A percentile compares a stretch with the other conserved stretches of the same genome.
phyloP scores from a whole-genome alignment of 805 yeast genomes.

The Clavispora carvajalis region DNA sequence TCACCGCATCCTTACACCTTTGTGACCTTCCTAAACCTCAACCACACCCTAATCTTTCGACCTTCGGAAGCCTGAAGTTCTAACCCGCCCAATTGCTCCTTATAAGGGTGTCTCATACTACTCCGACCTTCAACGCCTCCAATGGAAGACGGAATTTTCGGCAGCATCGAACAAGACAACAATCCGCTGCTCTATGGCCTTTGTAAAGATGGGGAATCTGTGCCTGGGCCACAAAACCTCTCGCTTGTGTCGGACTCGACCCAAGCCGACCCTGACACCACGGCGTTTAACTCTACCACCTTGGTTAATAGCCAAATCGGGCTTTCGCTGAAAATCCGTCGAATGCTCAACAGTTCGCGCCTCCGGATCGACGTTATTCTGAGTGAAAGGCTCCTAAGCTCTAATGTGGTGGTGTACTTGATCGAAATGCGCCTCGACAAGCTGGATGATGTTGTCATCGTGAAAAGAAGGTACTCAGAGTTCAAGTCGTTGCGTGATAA shows the following conservation, averaged over 20 bases:
- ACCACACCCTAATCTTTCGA: no score
- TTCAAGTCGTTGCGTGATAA: slow-evolving; percentile 39
- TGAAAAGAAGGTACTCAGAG: slow-evolving; percentile 39
- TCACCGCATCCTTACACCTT: no score
- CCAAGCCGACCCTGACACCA: slow-evolving; percentile 1
- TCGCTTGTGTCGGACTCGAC: background rate
- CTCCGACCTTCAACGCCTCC: background rate
- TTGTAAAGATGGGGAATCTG: slow-evolving; percentile 23
- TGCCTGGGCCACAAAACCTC: background rate
- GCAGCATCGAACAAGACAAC: slow-evolving; percentile 41
- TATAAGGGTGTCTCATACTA: background rate
- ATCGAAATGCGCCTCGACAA: slow-evolving; percentile 20
- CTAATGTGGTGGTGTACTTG: slow-evolving; percentile 35
- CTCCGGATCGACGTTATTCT: slow-evolving; percentile 27
- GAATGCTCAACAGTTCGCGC: slow-evolving; percentile 22
- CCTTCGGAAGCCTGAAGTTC: no score
- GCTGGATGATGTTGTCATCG: slow-evolving; percentile 23
- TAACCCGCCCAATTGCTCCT: no score
- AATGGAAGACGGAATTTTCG: slow-evolving; percentile 20
- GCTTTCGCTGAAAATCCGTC: slow-evolving; percentile 20
- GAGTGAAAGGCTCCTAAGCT: slow-evolving; percentile 31
- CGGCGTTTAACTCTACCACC: slow-evolving; percentile 8
- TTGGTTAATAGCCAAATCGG: slow-evolving; percentile 15
- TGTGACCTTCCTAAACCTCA: no score
- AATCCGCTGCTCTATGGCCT: slow-evolving; percentile 39